Percentiles rank a stretch among this genome's conserved stretches.
These are phyloP conservation scores for Tricholoma bakamatsutake DNA, from an alignment of 768 basidiomycete species.

Conservation along the genomic window DNA sequence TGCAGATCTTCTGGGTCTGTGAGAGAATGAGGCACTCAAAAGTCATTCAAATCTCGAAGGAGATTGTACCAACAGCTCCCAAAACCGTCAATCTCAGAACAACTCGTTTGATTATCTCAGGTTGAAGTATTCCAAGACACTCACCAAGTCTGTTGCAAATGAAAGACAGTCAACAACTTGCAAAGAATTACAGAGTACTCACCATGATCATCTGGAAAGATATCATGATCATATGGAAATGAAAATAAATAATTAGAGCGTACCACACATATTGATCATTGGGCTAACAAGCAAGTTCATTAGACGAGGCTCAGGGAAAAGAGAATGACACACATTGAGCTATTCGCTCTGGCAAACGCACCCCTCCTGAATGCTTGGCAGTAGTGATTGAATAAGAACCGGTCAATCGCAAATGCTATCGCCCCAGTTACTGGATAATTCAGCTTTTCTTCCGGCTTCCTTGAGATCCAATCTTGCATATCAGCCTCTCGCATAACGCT, in stretches of 20 bases:
- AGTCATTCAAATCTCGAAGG: not conserved
- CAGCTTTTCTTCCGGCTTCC: constrained; percentile 56
- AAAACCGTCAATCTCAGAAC: constrained; percentile 71
- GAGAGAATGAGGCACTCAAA: not conserved
- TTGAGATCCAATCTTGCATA: constrained; percentile 77
- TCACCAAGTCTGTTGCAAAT: constrained; percentile 16
- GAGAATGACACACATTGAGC: constrained; percentile 64
- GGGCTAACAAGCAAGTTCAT: constrained; percentile 39
- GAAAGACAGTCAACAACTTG: not conserved
- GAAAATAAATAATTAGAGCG: constrained; percentile 14
- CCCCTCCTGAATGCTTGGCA: constrained; percentile 81
- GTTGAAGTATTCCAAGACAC: constrained; percentile 2
- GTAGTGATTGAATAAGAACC: constrained; percentile 90
- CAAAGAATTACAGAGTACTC: constrained; percentile 18
- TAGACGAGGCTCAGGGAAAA: constrained; percentile 3
- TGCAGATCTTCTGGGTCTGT: constrained; percentile 81
- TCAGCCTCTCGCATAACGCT: constrained; percentile 85
- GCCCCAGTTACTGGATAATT: constrained; percentile 58
- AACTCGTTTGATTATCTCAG: not conserved
- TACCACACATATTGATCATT: constrained; percentile 85
- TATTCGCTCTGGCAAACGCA: constrained; percentile 87
- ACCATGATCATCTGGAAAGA: constrained; percentile 73
- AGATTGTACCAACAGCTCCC: constrained; percentile 60
- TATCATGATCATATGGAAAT: not conserved
- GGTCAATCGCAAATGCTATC: constrained; percentile 70